Evolutionary conservation across 1,284 basidiomycete genomes (phyloP).

Genomic region (Athelia sp.): DNA sequence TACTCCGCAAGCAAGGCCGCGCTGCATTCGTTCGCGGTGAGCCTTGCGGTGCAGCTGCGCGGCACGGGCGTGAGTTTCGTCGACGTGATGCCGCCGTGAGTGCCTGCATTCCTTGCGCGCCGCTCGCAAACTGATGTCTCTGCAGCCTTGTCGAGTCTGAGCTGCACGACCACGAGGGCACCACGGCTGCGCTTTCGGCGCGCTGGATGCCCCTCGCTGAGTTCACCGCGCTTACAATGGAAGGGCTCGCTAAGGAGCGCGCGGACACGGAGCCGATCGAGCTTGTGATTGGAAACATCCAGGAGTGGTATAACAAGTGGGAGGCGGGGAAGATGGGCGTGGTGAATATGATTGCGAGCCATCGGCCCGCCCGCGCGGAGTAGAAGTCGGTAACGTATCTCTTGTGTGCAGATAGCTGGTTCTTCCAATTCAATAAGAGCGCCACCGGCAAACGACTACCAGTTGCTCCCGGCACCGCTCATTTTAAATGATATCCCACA

Average conservation of each 20-base stretch:
- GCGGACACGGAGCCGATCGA: slow-evolving; percentile 29
- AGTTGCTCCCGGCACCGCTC: too few relatives aligned
- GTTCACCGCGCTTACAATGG: slow-evolving; percentile 42
- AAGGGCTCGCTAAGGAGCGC: slow-evolving; percentile 32
- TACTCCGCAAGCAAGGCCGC: slow-evolving; percentile 63
- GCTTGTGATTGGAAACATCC: slow-evolving; percentile 28
- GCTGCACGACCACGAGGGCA: slow-evolving; percentile 56
- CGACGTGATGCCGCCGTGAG: slow-evolving; percentile 60
- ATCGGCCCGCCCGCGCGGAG: too few relatives aligned
- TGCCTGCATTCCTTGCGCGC: slow-evolving; percentile 6
- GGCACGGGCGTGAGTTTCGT: slow-evolving; percentile 50
- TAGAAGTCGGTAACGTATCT: too few relatives aligned
- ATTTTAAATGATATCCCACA: too few relatives aligned
- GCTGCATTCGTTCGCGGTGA: slow-evolving; percentile 46
- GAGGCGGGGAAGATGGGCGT: slow-evolving; percentile 25
- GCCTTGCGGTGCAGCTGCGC: slow-evolving; percentile 42
- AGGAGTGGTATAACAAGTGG: slow-evolving; percentile 19
- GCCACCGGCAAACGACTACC: too few relatives aligned
- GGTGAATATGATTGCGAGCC: slow-evolving; percentile 1
- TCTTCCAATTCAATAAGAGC: too few relatives aligned
- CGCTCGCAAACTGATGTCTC: background rate
- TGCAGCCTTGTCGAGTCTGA: slow-evolving; percentile 58
- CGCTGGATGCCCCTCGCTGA: slow-evolving; percentile 57
- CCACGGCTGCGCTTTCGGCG: slow-evolving; percentile 40
- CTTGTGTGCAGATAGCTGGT: too few relatives aligned